Conservation (phyloP, 495 filamentous ascomycete genomes). For the Barbatosphaeria neglecta region DNA sequence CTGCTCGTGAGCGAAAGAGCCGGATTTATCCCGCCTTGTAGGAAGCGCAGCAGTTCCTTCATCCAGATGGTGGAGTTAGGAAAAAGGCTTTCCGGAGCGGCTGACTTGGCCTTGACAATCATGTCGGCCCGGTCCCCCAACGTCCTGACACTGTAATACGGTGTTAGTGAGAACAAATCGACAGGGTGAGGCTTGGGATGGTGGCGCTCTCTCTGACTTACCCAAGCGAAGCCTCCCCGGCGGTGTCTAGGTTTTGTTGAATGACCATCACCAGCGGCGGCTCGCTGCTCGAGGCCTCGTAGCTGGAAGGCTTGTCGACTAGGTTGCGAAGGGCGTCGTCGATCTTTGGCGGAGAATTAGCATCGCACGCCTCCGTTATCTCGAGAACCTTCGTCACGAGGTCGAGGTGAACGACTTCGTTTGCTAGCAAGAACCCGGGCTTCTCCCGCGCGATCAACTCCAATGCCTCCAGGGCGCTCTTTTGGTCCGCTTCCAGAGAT, state of each 20-base stretch:
- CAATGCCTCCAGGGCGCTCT: slow-evolving; percentile 20
- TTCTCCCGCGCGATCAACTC: slow-evolving; percentile 24
- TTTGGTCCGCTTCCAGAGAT: slow-evolving; percentile 1
- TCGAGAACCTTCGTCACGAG: slow-evolving; percentile 32
- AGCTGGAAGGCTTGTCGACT: slow-evolving; percentile 19
- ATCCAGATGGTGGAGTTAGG: slow-evolving; percentile 33
- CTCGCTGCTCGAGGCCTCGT: slow-evolving; percentile 9
- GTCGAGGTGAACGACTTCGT: slow-evolving; percentile 22
- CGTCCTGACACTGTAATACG: slow-evolving; percentile 24
- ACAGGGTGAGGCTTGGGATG: background rate
- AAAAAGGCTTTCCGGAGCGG: slow-evolving; percentile 22
- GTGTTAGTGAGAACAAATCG: slow-evolving; percentile 3
- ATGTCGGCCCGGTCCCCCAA: slow-evolving; percentile 29
- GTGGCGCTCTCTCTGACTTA: slow-evolving; percentile 11
- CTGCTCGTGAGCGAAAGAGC: slow-evolving; percentile 62
- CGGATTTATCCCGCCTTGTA: slow-evolving; percentile 43
- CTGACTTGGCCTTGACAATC: slow-evolving; percentile 5
- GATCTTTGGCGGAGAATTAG: slow-evolving; percentile 16
- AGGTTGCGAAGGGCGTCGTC: slow-evolving; percentile 13
- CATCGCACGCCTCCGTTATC: slow-evolving; percentile 29
- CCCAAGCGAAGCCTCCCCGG: slow-evolving; percentile 25
- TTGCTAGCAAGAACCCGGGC: slow-evolving; percentile 18
- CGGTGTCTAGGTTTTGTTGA: slow-evolving; percentile 28
- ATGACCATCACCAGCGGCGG: slow-evolving; percentile 24
- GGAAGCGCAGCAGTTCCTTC: slow-evolving; percentile 41